phyloP scores from a whole-genome alignment of 2,329 filamentous ascomycete genomes.

The Claviceps sp. region DNA sequence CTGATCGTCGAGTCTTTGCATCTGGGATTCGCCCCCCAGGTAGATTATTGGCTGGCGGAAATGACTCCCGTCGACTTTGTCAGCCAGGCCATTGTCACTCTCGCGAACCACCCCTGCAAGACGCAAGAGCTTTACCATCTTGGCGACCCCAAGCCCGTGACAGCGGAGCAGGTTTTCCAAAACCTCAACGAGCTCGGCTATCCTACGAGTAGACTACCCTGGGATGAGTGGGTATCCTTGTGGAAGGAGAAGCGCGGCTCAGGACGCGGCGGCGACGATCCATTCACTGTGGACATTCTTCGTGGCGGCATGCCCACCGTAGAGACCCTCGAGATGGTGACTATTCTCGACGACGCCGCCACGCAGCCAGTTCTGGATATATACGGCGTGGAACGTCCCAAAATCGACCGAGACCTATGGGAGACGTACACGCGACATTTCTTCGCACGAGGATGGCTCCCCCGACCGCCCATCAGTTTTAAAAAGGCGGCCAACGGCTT shows the following conservation, averaged over 20 bases:
- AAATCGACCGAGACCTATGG: conserved; percentile 55
- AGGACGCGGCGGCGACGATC: conserved; percentile 51
- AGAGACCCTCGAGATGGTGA: conserved; percentile 56
- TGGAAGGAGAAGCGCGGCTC: conserved; percentile 60
- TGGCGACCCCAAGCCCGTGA: conserved; percentile 57
- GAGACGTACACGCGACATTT: conserved; percentile 71
- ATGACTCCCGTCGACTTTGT: conserved; percentile 81
- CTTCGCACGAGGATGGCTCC: conserved; percentile 67
- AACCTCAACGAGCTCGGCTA: conserved; percentile 56
- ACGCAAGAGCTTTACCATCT: conserved; percentile 59
- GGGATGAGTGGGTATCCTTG: conserved; percentile 60
- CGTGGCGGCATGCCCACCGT: conserved; percentile 68
- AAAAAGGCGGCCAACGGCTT: conserved; percentile 12
- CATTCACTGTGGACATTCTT: conserved; percentile 67
- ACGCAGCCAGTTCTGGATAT: conserved; percentile 45
- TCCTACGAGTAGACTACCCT: conserved; percentile 49
- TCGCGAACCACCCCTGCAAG: conserved; percentile 49
- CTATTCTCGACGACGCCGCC: conserved; percentile 57
- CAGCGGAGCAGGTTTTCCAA: conserved; percentile 52
- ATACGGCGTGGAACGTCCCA: conserved; percentile 47
- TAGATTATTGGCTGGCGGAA: conserved; percentile 64
- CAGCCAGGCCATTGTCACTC: conserved; percentile 56
- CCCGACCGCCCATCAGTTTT: conserved; percentile 42
- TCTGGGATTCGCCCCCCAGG: conserved; percentile 54
- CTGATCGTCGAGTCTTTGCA: conserved; percentile 65